These are phyloP conservation scores for Leccinum rimulosum DNA, from an alignment of 768 basidiomycete genomes.

Conservation along the genomic window DNA sequence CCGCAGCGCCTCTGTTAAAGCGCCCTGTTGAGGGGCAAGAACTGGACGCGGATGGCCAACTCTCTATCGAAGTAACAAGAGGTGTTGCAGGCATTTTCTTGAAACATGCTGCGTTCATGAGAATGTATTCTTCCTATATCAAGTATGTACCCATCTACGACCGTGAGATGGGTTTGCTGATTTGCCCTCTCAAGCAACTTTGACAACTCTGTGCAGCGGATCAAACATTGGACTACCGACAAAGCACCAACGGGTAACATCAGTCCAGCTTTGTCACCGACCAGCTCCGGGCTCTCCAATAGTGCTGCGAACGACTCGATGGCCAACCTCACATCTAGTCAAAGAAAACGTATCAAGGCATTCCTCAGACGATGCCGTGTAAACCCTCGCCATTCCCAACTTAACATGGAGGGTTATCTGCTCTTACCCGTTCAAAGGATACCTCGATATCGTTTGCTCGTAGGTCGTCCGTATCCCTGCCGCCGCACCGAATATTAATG, in stretches of 20 bases:
- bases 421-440: constrained; percentile 95
- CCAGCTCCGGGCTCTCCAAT: constrained; percentile 56
- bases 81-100: constrained; percentile 87
- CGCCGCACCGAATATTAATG: constrained; percentile 1
- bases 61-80: constrained; percentile 73
- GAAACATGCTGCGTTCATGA: constrained; percentile 96
- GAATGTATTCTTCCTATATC: constrained; percentile 97
- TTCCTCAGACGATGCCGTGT: constrained; percentile 90
- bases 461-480: constrained; percentile 39
- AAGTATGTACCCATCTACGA: constrained; percentile 56
- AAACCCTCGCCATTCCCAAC: constrained; percentile 88
- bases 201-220: constrained; percentile 85
- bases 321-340: constrained; percentile 66
- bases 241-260: constrained; percentile 39
- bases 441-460: constrained; percentile 92
- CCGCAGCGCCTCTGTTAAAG: constrained; percentile 66
- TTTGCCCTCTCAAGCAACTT: constrained; percentile 64
- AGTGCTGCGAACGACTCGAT: constrained; percentile 40
- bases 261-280: constrained; percentile 48
- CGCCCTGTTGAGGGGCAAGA: constrained; percentile 43
- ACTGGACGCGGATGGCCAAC: constrained; percentile 66
- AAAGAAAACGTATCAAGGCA: constrained; percentile 82
- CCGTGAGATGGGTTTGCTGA: constrained; percentile 11
- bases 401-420: constrained; percentile 91
- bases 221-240: constrained; percentile 81